Base-by-base conservation (phyloP, 1,139 yeast species). In the Scheffersomyces insectosa region DNA sequence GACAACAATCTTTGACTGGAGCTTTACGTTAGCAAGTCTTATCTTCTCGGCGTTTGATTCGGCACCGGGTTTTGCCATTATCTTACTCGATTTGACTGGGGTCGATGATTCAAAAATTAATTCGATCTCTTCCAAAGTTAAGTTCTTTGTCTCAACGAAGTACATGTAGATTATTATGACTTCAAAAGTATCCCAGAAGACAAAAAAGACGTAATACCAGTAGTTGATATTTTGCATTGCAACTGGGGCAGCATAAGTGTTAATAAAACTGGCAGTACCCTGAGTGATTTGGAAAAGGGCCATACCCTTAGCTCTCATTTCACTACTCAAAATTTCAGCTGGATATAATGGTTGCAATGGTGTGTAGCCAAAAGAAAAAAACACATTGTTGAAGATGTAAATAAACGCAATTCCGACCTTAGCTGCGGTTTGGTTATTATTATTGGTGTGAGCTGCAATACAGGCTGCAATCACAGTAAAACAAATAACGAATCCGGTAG, bases 141-240 rank as follows among this genome's bases (percentile, higher is more conserved):
- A 55, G 5, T 60, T 59, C 36, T 58, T 58, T 10, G 68, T 63
- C 42, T 62, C 68, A 11, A 61, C 58, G 45, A 60, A 63, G 53
- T 54, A 51, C 49, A 62, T 60, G 49, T 56, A 62, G 36, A 62
- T 54, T 10, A 62, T 37, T 2, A 30, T 13, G 10, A 50, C 47
- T 38, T 55, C 56, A 16, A 55, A 43, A 2, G 50, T 15, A 42
- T 56, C 58, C 58, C 57, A 56, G 30, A 55, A 48, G 5, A 49
- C 57, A 36, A 41, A 57, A 40, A 57, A 54, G 8, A 55, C 57
- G 39, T 54, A 57, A 36, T 50, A 56, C 58, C 59, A 56, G 35
- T 52, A 53, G 2, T 44, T 43, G 34, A 56, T 57, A 34, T 52
- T 56, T 33, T 53, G 40, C 60, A 57, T 56, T 13, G 60, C 60